phyloP scores from a whole-genome alignment of 164 flowering plant species.

The Nymphaea thermarum region DNA sequence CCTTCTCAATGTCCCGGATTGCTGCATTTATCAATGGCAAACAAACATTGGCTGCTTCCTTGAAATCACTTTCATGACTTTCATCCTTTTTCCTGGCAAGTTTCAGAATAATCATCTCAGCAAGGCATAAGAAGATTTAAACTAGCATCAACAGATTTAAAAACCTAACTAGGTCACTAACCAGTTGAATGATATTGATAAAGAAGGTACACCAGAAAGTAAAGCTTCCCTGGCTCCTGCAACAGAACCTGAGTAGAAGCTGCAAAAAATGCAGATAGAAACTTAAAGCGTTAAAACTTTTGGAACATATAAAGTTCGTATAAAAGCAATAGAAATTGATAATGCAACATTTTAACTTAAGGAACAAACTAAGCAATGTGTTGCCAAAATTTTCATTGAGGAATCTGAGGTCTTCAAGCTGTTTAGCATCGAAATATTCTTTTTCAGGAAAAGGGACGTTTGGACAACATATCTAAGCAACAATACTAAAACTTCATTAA shows the following conservation, averaged over 20 bases:
- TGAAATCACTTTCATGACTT: slow-evolving; percentile 84
- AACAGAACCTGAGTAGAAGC: slow-evolving; percentile 82
- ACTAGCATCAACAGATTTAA: background rate
- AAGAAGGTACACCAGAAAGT: slow-evolving; percentile 73
- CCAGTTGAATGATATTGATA: slow-evolving; percentile 90
- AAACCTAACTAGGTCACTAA: slow-evolving; percentile 11
- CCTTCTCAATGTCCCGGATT: slow-evolving; percentile 64
- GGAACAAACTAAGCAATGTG: background rate
- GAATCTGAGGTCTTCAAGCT: background rate
- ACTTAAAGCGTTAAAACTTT: background rate
- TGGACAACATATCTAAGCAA: too few relatives aligned
- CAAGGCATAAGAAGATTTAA: background rate
- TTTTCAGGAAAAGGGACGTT: background rate
- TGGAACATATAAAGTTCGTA: background rate
- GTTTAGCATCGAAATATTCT: background rate
- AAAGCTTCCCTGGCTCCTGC: slow-evolving; percentile 96
- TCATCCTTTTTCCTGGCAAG: slow-evolving; percentile 79
- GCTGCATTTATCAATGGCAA: slow-evolving; percentile 78
- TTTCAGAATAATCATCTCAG: background rate
- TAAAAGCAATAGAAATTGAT: background rate
- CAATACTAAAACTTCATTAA: too few relatives aligned
- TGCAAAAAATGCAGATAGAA: slow-evolving; percentile 11
- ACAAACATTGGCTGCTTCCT: slow-evolving; percentile 79
- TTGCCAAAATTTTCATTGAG: background rate
- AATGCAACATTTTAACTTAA: background rate